phyloP scores from a whole-genome alignment of 1,284 basidiomycete genomes.

The Leccinum ponderosum region DNA sequence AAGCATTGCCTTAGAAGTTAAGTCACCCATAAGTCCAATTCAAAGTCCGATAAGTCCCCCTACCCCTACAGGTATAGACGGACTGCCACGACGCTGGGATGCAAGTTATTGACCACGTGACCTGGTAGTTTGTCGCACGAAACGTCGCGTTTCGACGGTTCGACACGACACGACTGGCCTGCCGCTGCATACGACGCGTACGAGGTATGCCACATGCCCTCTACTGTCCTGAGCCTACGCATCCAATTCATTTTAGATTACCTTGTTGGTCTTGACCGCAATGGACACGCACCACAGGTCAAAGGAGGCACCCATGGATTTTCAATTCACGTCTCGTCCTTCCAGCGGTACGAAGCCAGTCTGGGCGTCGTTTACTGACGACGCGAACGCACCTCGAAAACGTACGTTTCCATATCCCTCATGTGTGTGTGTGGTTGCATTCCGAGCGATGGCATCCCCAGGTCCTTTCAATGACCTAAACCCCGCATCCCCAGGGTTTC shows the following conservation, averaged over 20 bases:
- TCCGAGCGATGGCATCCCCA: slow-evolving; percentile 31
- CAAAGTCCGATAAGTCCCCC: no score
- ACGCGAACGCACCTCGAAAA: slow-evolving; percentile 58
- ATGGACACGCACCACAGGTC: slow-evolving; percentile 45
- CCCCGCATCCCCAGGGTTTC: slow-evolving; percentile 45
- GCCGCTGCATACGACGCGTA: slow-evolving; percentile 10
- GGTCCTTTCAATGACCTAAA: slow-evolving; percentile 56
- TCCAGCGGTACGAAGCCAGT: slow-evolving; percentile 51
- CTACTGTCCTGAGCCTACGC: not conserved
- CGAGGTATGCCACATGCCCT: slow-evolving; percentile 14
- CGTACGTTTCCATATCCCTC: slow-evolving; percentile 48
- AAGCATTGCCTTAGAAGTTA: no score
- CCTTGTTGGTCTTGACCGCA: not conserved
- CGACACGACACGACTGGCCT: slow-evolving; percentile 5
- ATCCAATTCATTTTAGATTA: not conserved
- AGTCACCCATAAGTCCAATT: no score
- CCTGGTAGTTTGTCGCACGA: slow-evolving; percentile 15
- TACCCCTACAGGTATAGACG: no score
- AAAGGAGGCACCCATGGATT: slow-evolving; percentile 84
- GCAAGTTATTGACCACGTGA: slow-evolving; percentile 24
- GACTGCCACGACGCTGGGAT: not conserved
- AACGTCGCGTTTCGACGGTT: slow-evolving; percentile 1
- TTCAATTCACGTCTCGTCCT: slow-evolving; percentile 61
- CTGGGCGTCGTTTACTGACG: slow-evolving; percentile 50
- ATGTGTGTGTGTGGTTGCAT: slow-evolving; percentile 4